Conservation (phyloP, 2,329 filamentous ascomycete species). For the Trichoderma arundinaceum region DNA sequence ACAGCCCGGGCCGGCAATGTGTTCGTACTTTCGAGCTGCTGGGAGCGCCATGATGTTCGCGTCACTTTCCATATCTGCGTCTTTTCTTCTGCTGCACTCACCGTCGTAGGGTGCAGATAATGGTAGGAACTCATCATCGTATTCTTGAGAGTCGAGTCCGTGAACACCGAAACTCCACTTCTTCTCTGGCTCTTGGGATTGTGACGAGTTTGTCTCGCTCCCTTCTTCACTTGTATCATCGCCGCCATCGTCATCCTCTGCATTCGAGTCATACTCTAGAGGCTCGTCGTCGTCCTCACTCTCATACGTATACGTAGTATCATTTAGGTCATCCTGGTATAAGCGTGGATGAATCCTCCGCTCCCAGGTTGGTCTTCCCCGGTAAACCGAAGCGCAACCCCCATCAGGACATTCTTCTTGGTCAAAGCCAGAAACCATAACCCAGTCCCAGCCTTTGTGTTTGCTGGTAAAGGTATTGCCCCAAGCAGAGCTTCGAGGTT, state of each 20-base stretch:
- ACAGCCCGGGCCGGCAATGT: constrained; percentile 38
- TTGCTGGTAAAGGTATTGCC: not conserved
- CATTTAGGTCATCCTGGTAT: constrained; percentile 7
- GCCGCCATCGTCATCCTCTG: not conserved
- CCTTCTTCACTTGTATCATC: not conserved
- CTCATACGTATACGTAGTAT: constrained; percentile 25
- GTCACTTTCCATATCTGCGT: constrained; percentile 11
- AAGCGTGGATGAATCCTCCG: constrained; percentile 9
- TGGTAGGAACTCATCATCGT: constrained; percentile 10
- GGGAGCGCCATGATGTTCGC: constrained; percentile 14
- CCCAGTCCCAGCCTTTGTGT: constrained; percentile 22
- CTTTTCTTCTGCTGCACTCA: constrained; percentile 7
- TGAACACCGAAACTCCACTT: constrained; percentile 4
- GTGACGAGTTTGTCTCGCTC: not conserved
- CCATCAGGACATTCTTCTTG: constrained; percentile 13
- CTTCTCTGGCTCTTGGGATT: not conserved
- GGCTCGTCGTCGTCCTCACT: constrained; percentile 12
- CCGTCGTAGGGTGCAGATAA: constrained; percentile 30
- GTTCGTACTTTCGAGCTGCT: constrained; percentile 34
- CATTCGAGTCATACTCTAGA: constrained; percentile 24
- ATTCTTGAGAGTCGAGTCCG: constrained; percentile 7
- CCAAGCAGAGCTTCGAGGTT: constrained; percentile 36
- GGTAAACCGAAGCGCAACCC: constrained; percentile 31
- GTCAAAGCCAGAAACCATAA: constrained; percentile 2
- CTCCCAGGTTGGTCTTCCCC: constrained; percentile 4